Conservation (phyloP, 306 rosid genomes). For the Sesbania bispinosa region DNA sequence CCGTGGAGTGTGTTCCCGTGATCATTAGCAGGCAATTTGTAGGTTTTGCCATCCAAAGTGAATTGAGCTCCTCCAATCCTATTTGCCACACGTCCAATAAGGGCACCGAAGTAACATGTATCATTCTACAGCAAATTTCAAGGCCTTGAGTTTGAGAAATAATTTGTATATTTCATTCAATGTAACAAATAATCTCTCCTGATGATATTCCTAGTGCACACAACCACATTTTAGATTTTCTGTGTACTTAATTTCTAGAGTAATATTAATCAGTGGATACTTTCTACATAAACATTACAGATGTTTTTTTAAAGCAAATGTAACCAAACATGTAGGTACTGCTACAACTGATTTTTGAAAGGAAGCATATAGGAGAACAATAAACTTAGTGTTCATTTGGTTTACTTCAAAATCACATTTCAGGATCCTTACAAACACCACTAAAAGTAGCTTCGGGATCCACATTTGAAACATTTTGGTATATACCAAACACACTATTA, state of each 20-base stretch:
- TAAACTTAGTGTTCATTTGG: too few relatives aligned
- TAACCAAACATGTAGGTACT: background rate
- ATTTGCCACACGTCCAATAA: conserved; percentile 47
- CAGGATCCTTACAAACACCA: too few relatives aligned
- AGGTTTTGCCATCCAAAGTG: conserved; percentile 34
- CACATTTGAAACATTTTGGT: too few relatives aligned
- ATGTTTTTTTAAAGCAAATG: background rate
- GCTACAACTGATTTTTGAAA: background rate
- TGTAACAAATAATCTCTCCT: background rate
- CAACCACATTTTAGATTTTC: background rate
- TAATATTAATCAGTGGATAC: too few relatives aligned
- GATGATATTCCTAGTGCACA: too few relatives aligned
- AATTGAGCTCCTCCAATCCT: conserved; percentile 43
- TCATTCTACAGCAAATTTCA: conserved; percentile 32
- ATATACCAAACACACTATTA: too few relatives aligned
- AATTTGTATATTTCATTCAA: background rate
- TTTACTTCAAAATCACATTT: too few relatives aligned
- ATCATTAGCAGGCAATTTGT: conserved; percentile 42
- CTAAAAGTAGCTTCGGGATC: too few relatives aligned
- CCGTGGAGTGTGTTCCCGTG: conserved; percentile 41
- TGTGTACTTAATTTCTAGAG: background rate
- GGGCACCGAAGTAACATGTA: conserved; percentile 31
- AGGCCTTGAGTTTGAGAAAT: background rate
- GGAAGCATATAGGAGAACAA: background rate
- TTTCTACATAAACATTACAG: background rate